A percentile compares a stretch with the other conserved stretches of the same genome.
Evolutionary conservation across 2,329 filamentous ascomycete species (phyloP).

Genomic region (Aspergillus glaucus): DNA sequence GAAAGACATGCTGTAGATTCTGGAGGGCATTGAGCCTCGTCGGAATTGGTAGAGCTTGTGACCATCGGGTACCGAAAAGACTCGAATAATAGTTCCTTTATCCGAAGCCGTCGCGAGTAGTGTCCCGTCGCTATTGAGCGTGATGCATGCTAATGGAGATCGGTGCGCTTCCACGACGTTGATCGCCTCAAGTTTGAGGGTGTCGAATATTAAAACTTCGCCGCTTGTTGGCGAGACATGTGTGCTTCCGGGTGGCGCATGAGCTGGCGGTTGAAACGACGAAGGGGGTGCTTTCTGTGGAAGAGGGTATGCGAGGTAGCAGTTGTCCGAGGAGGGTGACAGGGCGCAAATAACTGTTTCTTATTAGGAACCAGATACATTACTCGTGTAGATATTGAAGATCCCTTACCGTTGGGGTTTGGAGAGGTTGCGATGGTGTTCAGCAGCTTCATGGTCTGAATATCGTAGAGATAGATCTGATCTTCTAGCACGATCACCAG

Average conservation of each 20-base stretch:
- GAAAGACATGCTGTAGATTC: slow-evolving; percentile 98
- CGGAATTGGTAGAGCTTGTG: slow-evolving; percentile 95
- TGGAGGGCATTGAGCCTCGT: slow-evolving; percentile 87
- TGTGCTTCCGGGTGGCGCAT: slow-evolving; percentile 69
- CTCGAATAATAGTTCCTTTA: slow-evolving; percentile 93
- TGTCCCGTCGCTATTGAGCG: slow-evolving; percentile 87
- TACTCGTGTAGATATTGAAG: too few relatives aligned
- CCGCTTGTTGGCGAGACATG: slow-evolving; percentile 81
- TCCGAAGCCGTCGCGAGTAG: slow-evolving; percentile 91
- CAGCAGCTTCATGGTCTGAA: slow-evolving; percentile 94
- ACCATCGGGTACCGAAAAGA: slow-evolving; percentile 85
- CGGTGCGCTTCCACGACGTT: slow-evolving; percentile 95
- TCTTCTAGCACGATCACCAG: slow-evolving; percentile 91
- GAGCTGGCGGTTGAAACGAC: slow-evolving; percentile 58
- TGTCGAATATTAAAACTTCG: slow-evolving; percentile 89
- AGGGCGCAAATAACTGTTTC: slow-evolving; percentile 74
- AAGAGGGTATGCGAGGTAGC: slow-evolving; percentile 88
- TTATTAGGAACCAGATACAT: slow-evolving; percentile 7
- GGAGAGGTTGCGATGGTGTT: slow-evolving; percentile 91
- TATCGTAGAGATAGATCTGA: slow-evolving; percentile 97
- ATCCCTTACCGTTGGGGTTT: slow-evolving; percentile 63
- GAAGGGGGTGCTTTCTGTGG: slow-evolving; percentile 57
- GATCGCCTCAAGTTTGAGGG: slow-evolving; percentile 79
- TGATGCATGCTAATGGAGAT: slow-evolving; percentile 81
- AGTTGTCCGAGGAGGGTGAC: slow-evolving; percentile 90